Conservation (phyloP, 345 rosid species). For the Acer yangbiense region DNA sequence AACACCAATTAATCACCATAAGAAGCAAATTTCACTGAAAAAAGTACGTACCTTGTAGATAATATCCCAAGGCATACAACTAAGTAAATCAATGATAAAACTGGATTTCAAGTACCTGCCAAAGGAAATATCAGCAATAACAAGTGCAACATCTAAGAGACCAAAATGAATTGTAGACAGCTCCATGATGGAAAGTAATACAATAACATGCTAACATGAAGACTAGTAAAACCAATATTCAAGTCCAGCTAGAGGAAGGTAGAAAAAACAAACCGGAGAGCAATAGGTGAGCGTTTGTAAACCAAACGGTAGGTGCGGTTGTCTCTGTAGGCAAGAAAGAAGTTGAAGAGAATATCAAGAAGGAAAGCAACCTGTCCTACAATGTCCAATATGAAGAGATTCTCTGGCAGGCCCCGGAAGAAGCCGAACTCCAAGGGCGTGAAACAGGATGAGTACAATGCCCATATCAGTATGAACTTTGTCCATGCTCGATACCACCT, state of each 20-base stretch:
- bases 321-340: constrained; percentile 71
- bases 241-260: not conserved
- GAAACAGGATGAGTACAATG: constrained; percentile 78
- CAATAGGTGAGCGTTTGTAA: constrained; percentile 54
- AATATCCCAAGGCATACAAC: constrained; percentile 84
- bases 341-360: constrained; percentile 62
- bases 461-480: constrained; percentile 74
- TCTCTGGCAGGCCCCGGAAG: constrained; percentile 74
- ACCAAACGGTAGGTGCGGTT: constrained; percentile 56
- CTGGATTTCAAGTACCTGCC: constrained; percentile 74
- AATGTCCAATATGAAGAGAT: constrained; percentile 70
- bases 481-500: constrained; percentile 75
- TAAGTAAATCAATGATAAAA: constrained; percentile 66
- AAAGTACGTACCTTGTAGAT: constrained; percentile 76
- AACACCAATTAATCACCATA: not conserved
- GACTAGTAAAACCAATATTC: not conserved
- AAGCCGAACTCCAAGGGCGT: constrained; percentile 92
- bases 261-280: constrained; percentile 51
- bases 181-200: not conserved
- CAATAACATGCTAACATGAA: not conserved
- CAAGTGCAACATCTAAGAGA: too few relatives aligned
- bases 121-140: not conserved
- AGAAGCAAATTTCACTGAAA: not conserved
- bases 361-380: constrained; percentile 79
- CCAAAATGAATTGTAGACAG: not conserved